Evolutionary conservation across 306 rosid species (phyloP).

Genomic region (Dryas alaskensis): DNA sequence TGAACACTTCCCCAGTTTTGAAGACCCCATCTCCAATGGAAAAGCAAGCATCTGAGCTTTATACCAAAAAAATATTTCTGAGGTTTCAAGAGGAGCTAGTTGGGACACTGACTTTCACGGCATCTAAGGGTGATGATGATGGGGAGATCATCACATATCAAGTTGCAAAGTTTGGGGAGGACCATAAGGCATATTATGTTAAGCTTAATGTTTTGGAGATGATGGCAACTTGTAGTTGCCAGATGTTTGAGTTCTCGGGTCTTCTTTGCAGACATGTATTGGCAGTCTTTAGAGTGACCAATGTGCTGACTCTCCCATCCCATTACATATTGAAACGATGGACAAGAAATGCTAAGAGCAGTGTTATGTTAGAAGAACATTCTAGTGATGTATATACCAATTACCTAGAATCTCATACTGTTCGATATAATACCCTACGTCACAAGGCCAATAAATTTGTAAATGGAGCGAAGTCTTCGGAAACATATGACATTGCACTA

Average conservation of each 20-base stretch:
- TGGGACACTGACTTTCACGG: conserved; percentile 91
- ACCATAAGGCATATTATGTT: conserved; percentile 69
- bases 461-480: conserved; percentile 70
- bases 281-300: conserved; percentile 98
- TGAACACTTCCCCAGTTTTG: conserved; percentile 68
- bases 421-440: conserved; percentile 84
- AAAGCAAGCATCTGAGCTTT: conserved; percentile 90
- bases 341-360: conserved; percentile 98
- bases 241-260: conserved; percentile 98
- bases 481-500: conserved; percentile 67
- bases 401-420: conserved; percentile 96
- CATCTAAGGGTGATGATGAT: conserved; percentile 80
- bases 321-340: conserved; percentile 93
- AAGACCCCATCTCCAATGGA: conserved; percentile 99
- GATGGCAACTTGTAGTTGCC: conserved; percentile 92
- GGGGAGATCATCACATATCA: conserved; percentile 75
- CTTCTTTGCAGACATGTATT: conserved; percentile 94
- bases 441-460: conserved; percentile 82
- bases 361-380: conserved; percentile 77
- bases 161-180: conserved; percentile 94
- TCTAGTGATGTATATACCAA: conserved; percentile 63
- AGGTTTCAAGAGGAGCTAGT: conserved; percentile 98
- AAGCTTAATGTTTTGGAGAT: conserved; percentile 89
- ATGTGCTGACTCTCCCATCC: conserved; percentile 93
- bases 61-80: conserved; percentile 75